Conservation (phyloP, 2,329 filamentous ascomycete species). For the Phoma herbarum region DNA sequence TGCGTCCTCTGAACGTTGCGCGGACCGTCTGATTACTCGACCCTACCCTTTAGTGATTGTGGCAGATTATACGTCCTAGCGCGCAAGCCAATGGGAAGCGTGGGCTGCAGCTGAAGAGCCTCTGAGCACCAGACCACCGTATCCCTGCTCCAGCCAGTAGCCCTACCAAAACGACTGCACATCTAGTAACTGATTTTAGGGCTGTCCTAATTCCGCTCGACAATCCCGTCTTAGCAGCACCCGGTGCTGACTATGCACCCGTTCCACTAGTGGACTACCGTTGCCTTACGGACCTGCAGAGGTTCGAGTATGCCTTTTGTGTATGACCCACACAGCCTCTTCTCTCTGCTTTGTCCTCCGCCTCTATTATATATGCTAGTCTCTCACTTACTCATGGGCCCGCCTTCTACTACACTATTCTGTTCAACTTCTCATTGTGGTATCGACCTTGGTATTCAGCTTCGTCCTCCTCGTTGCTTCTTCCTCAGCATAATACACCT, state of each 20-base stretch:
- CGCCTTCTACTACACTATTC: conserved; percentile 23
- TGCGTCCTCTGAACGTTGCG: conserved; percentile 22
- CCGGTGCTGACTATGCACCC: conserved; percentile 48
- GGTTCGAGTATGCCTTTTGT: conserved; percentile 39
- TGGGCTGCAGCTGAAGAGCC: conserved; percentile 43
- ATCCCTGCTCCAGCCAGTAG: conserved; percentile 40
- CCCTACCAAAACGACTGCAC: conserved; percentile 39
- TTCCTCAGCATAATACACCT: neutral
- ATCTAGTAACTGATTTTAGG: conserved; percentile 43
- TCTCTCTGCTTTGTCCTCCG: conserved; percentile 25
- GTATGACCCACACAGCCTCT: conserved; percentile 36
- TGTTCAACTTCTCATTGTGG: conserved; percentile 19
- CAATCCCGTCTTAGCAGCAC: conserved; percentile 41
- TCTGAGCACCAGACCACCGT: conserved; percentile 40
- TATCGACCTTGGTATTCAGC: conserved; percentile 22
- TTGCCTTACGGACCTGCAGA: conserved; percentile 49
- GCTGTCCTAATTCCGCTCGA: conserved; percentile 47
- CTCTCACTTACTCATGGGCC: conserved; percentile 29
- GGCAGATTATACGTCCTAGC: conserved; percentile 30
- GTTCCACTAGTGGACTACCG: conserved; percentile 44
- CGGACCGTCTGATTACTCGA: conserved; percentile 22
- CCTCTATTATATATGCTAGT: conserved; percentile 46
- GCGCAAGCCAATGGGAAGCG: conserved; percentile 36
- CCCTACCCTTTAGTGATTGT: conserved; percentile 25
- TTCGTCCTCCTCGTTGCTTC: conserved; percentile 8